Evolutionary conservation across 805 yeast genomes (phyloP).

Genomic region (Wickerhamiella qilinensis): DNA sequence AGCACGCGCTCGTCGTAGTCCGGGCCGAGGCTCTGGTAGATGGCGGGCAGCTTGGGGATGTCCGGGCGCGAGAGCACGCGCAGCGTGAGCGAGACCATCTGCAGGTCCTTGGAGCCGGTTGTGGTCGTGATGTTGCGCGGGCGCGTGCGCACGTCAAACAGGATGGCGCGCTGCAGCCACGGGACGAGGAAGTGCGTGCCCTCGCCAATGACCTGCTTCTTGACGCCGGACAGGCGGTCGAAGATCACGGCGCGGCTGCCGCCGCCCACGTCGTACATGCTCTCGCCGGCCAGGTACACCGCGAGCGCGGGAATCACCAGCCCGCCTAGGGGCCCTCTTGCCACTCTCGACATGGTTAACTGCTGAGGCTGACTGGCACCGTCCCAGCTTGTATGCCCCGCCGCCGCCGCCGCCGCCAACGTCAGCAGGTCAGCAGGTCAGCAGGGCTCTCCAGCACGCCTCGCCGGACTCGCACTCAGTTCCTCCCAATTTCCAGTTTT

Average conservation of each 20-base stretch:
- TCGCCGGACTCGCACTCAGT: too few relatives aligned
- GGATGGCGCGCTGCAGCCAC: conserved; percentile 85
- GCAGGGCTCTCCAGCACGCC: neutral
- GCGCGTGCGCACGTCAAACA: conserved; percentile 83
- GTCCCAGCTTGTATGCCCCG: neutral
- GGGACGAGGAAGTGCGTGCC: conserved; percentile 93
- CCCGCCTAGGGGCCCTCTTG: conserved; percentile 12
- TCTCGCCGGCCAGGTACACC: conserved; percentile 40
- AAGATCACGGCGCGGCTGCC: conserved; percentile 93
- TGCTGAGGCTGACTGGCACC: neutral
- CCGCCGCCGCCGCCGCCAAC: neutral
- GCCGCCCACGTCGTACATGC: conserved; percentile 89
- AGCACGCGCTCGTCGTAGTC: conserved; percentile 92
- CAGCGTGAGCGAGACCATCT: conserved; percentile 83
- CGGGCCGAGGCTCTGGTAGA: conserved; percentile 79
- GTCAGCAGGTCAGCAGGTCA: neutral
- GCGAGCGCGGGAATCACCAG: conserved; percentile 25
- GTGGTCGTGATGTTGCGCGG: conserved; percentile 88
- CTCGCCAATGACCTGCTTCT: conserved; percentile 79
- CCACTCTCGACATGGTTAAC: conserved; percentile 1
- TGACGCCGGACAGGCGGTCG: conserved; percentile 81
- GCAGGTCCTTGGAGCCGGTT: conserved; percentile 94
- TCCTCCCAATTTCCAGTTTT: too few relatives aligned
- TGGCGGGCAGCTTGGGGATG: conserved; percentile 60
- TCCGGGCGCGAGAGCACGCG: conserved; percentile 93